Evolutionary conservation across 2,329 filamentous ascomycete species (phyloP), one percentile per base, ranked within the genome.

Genomic region (Pseudogymnoascus sp.): DNA sequence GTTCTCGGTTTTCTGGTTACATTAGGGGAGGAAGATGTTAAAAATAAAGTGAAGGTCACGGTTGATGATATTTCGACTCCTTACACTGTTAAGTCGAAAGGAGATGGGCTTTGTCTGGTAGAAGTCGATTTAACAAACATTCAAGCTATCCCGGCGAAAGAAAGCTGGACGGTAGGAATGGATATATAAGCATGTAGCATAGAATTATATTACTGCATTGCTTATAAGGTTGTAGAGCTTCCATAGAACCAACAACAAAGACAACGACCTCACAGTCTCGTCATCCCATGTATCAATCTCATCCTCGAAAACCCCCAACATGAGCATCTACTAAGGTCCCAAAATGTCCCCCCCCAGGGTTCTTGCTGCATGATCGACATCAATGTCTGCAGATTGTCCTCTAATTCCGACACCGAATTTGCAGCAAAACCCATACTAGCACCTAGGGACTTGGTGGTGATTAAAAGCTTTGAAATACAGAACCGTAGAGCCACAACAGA

Each of bases 401-500:
- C 35, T 7, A 38, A 38, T 38, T 38, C 35, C 12, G 35, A 38
- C 6, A 38, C 35, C 35, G 12, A 38, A 38, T n/a, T 38, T 38
- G 35, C 35, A 38, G 35, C 35, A 38, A 38, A 38, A 38, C n/a
- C 35, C 35, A 38, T 38, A 38, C 35, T 38, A 3, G 35, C 35
- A n/a, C 35, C 35, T 14, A 2, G 5, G n/a, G 35, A 38, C 35
- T 38, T 38, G 4, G 35, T 38, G 12, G 35, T 14, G 35, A 38
- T 38, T 38, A 38, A 5, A n/a, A 38, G 35, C 35, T n/a, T 38
- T n/a, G 35, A 38, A 41, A 76, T 64, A 7, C 70, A 69, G 67
- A 73, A 75, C 5, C 72, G 67, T 22, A 76, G 63, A 1, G 73
- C 73, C 22, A 76, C 60, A 2, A 67, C 65, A 19, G 74, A 72